Evolutionary conservation across 768 basidiomycete genomes (phyloP), one percentile per base, ranked within the genome.

Genomic region (Amanita thiersii): DNA sequence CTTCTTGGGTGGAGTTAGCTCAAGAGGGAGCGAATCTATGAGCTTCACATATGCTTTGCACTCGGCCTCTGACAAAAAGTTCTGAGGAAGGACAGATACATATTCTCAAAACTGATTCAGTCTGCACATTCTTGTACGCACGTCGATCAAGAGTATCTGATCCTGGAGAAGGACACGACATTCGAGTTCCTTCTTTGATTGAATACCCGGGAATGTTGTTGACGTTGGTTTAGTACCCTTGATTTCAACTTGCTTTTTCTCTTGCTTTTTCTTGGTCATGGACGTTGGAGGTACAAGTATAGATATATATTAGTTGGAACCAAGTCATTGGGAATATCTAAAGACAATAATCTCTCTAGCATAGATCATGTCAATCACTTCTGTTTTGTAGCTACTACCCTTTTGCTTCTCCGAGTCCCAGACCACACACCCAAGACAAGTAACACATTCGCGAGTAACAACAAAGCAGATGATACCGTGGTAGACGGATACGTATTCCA

Each of bases 401-500:
- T 17, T 40, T 38, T 17, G 7, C 14, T 10, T 15, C 9, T 35
- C 10, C 8, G 30, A n/a, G n/a, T n/a, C n/a, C n/a, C 39, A 25
- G 34, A 30, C 52, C 52, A 80, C 19, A 81, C 52, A n/a, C 81
- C 81, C 2, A 61, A 34, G 1, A 84, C 53, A 2, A 88, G 60
- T 2, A 66, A 43, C 3, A 57, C 39, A 54, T 90, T 77, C 19
- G 73, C 72, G 8, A 45, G 50, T 0, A 79, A 54, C 24, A 89
- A 59, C 4, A 77, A 38, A 7, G 52, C 60, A 3, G 88, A 90
- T 1, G 84, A 86, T 1, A 76, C 11, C 1, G 58, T 43, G 0
- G 87, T 93, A 0, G 89, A 86, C 2, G 92, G 92, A 53, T 79
- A 92, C 0, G 82, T 71, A 47, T 91, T 87, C 90, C 91, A 96